Evolutionary conservation across 306 rosid species (phyloP).

Genomic region (Cicer judaicum): DNA sequence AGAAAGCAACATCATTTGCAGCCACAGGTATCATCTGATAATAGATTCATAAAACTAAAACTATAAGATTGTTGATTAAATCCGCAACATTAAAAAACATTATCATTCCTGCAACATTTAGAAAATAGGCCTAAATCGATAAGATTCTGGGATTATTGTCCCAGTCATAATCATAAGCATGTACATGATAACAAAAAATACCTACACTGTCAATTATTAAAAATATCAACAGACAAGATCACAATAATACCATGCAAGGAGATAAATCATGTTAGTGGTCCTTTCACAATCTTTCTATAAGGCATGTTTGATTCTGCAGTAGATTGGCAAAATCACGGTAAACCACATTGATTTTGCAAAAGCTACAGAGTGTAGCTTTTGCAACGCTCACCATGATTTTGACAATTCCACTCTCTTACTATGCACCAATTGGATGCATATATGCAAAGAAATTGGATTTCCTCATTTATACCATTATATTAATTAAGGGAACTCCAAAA

Average conservation of each 20-base stretch:
- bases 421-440: too few species aligned
- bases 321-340: too few species aligned
- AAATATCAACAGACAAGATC: background rate
- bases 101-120: background rate
- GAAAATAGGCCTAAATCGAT: background rate
- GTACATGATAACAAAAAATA: background rate
- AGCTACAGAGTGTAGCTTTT: too few species aligned
- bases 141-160: background rate
- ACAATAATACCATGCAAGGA: background rate
- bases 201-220: background rate
- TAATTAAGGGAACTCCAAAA: too few species aligned
- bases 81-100: conserved; percentile 5
- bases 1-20: conserved; percentile 91
- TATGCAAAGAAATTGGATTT: background rate
- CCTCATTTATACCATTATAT: background rate
- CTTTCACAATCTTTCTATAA: too few species aligned
- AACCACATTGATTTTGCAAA: too few species aligned
- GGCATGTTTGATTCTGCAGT: too few species aligned
- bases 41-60: background rate
- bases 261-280: background rate
- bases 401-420: too few species aligned
- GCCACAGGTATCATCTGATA: conserved; percentile 97
- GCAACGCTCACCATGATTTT: too few species aligned
- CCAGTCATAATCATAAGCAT: background rate
- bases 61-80: background rate